These are phyloP conservation scores for Arthroderma sp. DNA, from an alignment of 2,329 filamentous ascomycete genomes.

Conservation along the genomic window DNA sequence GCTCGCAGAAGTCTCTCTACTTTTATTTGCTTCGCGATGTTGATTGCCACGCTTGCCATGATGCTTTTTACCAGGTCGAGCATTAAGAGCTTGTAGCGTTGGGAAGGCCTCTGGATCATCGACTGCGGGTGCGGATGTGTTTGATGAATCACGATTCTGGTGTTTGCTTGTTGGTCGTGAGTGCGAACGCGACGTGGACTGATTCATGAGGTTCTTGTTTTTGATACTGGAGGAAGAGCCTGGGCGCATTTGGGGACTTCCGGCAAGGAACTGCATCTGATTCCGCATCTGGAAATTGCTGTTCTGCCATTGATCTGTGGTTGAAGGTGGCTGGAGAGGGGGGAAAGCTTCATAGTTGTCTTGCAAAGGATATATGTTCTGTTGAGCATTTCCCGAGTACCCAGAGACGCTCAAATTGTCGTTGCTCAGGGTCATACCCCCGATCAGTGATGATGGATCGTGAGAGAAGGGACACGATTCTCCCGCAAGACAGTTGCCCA, in stretches of 20 bases:
- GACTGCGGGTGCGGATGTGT: constrained; percentile 60
- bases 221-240: constrained; percentile 24
- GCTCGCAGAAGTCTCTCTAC: constrained; percentile 58
- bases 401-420: constrained; percentile 9
- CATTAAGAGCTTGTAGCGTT: constrained; percentile 62
- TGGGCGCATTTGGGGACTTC: constrained; percentile 6
- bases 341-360: constrained; percentile 73
- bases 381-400: constrained; percentile 49
- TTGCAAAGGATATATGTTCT: constrained; percentile 60
- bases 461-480: constrained; percentile 95
- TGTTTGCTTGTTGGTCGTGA: constrained; percentile 79
- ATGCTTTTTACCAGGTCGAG: constrained; percentile 71
- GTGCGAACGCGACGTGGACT: constrained; percentile 48
- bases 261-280: constrained; percentile 6
- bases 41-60: constrained; percentile 81
- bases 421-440: constrained; percentile 53
- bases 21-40: constrained; percentile 43
- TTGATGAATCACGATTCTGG: constrained; percentile 47
- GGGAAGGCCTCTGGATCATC: constrained; percentile 96
- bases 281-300: constrained; percentile 32
- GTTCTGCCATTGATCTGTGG: constrained; percentile 47
- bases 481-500: constrained; percentile 87
- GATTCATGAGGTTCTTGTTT: constrained; percentile 42
- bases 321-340: constrained; percentile 48
- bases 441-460: constrained; percentile 77